These are phyloP conservation scores for Ballota nigra DNA, from an alignment of 257 asterid genomes.

Conservation along the genomic window DNA sequence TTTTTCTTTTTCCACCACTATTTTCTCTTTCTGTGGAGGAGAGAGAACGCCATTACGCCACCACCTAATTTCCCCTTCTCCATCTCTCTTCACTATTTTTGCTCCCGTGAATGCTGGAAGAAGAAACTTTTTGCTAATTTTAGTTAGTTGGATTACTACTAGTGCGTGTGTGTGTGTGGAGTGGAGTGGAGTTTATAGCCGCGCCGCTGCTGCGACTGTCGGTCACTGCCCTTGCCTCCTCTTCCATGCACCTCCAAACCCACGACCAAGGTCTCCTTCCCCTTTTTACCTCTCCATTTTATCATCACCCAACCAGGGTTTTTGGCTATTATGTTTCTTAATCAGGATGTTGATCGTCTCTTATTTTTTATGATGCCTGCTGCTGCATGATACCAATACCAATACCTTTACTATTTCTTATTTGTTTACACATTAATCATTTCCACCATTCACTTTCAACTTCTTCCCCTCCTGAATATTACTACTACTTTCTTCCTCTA, in stretches of 20 bases:
- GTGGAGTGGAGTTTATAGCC: not conserved
- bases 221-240: conserved; percentile 40
- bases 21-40: conserved; percentile 64
- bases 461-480: not conserved
- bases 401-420: not conserved
- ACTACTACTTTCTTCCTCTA: not conserved
- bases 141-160: not conserved
- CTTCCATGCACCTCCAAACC: conserved; percentile 31
- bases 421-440: not conserved
- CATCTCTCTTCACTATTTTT: conserved; percentile 9
- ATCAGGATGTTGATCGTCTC: not conserved
- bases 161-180: not conserved
- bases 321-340: conserved; percentile 3
- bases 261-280: conserved; percentile 30
- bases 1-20: conserved; percentile 12
- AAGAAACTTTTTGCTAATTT: not conserved
- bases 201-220: conserved; percentile 36
- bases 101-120: not conserved
- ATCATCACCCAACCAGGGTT: not conserved
- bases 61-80: conserved; percentile 24
- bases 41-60: conserved; percentile 45
- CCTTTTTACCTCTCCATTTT: not conserved
- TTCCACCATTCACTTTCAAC: conserved; percentile 15
- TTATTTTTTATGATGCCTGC: not conserved
- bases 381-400: not conserved